These are phyloP conservation scores for Medicago ruthenica DNA, from an alignment of 306 rosid species.

Conservation along the genomic window DNA sequence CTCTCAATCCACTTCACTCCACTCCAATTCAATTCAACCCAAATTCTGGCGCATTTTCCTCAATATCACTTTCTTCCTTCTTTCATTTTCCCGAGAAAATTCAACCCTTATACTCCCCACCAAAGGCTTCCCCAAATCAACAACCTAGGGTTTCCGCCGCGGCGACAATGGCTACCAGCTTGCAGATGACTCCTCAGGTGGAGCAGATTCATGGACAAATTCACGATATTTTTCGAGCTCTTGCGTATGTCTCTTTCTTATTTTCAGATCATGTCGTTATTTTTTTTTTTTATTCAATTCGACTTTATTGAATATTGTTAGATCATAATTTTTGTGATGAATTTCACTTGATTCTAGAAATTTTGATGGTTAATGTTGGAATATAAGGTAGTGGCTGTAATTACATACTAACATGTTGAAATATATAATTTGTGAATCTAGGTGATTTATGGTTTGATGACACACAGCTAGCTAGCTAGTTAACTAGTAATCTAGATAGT, in stretches of 20 bases:
- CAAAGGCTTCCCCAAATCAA: not conserved
- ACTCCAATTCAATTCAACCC: slow-evolving; percentile 1
- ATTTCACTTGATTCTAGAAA: slow-evolving; percentile 14
- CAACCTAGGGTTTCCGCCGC: slow-evolving; percentile 17
- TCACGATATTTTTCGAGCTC: slow-evolving; percentile 19
- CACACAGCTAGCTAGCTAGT: not conserved
- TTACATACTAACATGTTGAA: not conserved
- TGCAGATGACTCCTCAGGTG: slow-evolving; percentile 21
- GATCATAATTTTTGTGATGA: not conserved
- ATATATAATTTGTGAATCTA: slow-evolving; percentile 13
- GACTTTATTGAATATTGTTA: not conserved
- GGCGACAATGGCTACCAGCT: slow-evolving; percentile 11
- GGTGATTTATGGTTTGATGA: slow-evolving; percentile 17
- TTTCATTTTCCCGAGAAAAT: not conserved
- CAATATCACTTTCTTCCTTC: not conserved
- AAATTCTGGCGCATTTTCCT: not conserved
- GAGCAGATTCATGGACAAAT: slow-evolving; percentile 33
- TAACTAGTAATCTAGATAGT: not conserved
- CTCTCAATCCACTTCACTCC: slow-evolving; percentile 15
- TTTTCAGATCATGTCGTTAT: not conserved
- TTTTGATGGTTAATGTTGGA: slow-evolving; percentile 1
- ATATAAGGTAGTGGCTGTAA: slow-evolving; percentile 17
- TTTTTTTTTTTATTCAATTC: not conserved
- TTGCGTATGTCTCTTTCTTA: slow-evolving; percentile 15
- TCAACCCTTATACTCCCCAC: not conserved